phyloP scores from a whole-genome alignment of 208 protist species.

The Leishmania major region DNA sequence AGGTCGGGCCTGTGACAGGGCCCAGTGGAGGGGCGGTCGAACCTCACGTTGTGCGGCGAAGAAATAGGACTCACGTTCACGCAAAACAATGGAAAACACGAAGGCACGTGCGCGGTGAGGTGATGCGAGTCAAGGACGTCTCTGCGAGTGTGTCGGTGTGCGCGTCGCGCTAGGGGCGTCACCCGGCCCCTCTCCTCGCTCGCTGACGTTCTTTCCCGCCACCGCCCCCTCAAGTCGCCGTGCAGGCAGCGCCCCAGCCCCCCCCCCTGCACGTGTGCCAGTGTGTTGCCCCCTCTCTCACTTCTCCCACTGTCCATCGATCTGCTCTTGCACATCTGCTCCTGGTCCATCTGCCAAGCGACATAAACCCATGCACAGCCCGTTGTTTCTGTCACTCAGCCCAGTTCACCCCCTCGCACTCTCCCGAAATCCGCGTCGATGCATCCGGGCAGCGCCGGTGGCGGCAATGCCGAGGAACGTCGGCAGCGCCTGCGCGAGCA shows the following conservation, averaged over 20 bases:
- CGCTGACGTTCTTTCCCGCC: no score
- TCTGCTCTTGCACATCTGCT: background rate
- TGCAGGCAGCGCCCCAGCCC: background rate
- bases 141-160: background rate
- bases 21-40: background rate
- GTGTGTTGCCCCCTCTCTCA: background rate
- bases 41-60: background rate
- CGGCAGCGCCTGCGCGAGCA: conserved; percentile 71
- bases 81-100: background rate
- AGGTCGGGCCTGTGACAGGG: background rate
- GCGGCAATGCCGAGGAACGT: conserved; percentile 38
- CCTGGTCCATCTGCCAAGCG: background rate
- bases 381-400: background rate
- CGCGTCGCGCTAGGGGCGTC: background rate
- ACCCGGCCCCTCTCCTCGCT: background rate
- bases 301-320: background rate
- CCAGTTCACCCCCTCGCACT: background rate
- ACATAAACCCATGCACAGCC: background rate
- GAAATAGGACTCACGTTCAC: background rate
- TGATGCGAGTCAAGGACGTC: background rate
- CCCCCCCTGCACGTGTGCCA: background rate
- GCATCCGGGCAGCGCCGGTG: conserved; percentile 9
- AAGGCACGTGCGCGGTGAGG: background rate
- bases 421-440: conserved; percentile 2
- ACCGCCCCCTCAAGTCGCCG: background rate